Evolutionary conservation across 345 rosid genomes (phyloP).

Genomic region (Hibiscus tridactylites): DNA sequence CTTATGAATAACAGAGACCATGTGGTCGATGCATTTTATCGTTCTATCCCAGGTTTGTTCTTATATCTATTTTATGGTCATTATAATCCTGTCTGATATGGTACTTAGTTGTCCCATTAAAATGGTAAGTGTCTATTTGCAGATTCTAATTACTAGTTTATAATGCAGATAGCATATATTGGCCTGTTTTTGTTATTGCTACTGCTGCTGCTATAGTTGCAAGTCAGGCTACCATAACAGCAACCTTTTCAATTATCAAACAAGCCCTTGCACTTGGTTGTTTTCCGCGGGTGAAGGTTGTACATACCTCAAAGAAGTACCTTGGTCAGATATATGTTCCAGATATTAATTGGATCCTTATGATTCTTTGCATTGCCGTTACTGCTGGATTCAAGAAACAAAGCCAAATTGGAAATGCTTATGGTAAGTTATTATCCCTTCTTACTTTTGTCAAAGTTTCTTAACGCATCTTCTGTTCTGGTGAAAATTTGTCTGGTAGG

Average conservation of each 20-base stretch:
- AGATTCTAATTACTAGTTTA: constrained; percentile 14
- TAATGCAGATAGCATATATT: constrained; percentile 47
- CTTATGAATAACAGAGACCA: constrained; percentile 54
- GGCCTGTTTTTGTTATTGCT: constrained; percentile 64
- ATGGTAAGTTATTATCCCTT: constrained; percentile 33
- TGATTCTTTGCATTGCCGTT: constrained; percentile 70
- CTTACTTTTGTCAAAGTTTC: background rate
- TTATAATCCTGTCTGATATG: background rate
- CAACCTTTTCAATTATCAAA: constrained; percentile 70
- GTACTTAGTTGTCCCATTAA: background rate
- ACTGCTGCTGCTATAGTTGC: constrained; percentile 75
- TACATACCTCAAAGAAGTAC: constrained; percentile 79
- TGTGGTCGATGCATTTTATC: constrained; percentile 66
- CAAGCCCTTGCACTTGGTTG: constrained; percentile 77
- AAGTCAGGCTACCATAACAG: constrained; percentile 78
- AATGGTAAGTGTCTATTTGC: background rate
- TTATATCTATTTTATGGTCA: background rate
- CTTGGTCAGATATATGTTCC: constrained; percentile 65
- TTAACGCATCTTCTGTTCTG: background rate
- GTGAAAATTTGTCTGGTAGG: background rate
- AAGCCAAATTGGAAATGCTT: constrained; percentile 76
- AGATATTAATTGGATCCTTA: constrained; percentile 74
- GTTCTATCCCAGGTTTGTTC: constrained; percentile 73
- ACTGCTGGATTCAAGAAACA: constrained; percentile 69
- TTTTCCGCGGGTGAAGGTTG: constrained; percentile 71